phyloP scores from a whole-genome alignment of 768 basidiomycete genomes.

The Pseudohyphozyma bogoriensis region DNA sequence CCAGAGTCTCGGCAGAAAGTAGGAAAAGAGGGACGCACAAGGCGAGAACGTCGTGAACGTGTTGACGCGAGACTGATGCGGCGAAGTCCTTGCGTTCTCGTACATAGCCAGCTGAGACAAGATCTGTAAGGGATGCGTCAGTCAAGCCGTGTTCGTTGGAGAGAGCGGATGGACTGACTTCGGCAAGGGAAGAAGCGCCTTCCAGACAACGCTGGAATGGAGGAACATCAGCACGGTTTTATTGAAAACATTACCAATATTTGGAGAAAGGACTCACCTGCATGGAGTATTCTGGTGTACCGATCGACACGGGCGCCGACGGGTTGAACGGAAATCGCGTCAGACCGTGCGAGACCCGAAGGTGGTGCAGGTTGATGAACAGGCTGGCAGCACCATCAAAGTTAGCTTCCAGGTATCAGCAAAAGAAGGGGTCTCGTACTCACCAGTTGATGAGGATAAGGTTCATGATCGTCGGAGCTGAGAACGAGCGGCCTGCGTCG shows the following conservation, averaged over 20 bases:
- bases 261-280: no score
- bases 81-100: constrained; percentile 18
- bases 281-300: constrained; percentile 19
- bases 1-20: neutral
- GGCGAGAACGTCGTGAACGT: constrained; percentile 19
- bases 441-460: constrained; percentile 23
- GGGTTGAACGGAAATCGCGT: constrained; percentile 18
- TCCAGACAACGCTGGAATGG: constrained; percentile 24
- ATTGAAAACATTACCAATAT: no score
- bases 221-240: no score
- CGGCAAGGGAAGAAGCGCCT: constrained; percentile 8
- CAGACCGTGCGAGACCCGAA: constrained; percentile 16
- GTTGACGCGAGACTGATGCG: constrained; percentile 8
- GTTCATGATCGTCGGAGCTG: constrained; percentile 4
- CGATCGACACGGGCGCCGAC: constrained; percentile 8
- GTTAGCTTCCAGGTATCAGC: no score
- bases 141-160: neutral
- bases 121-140: constrained; percentile 2
- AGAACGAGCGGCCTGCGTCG: neutral
- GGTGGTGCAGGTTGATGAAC: constrained; percentile 21
- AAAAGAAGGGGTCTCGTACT: neutral
- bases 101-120: constrained; percentile 16
- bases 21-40: neutral
- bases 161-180: constrained; percentile 1
- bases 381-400: neutral